Conservation (phyloP, 1,139 yeast species). For the Kazachstania sp. region DNA sequence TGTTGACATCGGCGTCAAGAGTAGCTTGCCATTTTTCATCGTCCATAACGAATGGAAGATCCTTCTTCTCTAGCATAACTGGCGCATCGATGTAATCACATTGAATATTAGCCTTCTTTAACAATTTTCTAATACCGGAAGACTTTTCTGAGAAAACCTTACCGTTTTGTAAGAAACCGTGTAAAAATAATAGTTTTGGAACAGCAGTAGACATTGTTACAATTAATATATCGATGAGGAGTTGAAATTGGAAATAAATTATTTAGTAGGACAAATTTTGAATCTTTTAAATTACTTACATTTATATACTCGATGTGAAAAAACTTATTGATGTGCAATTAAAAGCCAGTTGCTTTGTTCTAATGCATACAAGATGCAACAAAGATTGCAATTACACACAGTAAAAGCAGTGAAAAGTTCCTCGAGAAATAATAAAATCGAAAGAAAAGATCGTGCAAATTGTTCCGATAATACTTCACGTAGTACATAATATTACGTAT, state of each 20-base stretch:
- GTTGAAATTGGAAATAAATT: not conserved
- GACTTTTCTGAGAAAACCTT: slow-evolving; percentile 69
- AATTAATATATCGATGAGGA: not conserved
- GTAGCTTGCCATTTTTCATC: slow-evolving; percentile 38
- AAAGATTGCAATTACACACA: not conserved
- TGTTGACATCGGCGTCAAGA: slow-evolving; percentile 43
- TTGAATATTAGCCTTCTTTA: slow-evolving; percentile 59
- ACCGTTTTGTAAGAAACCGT: slow-evolving; percentile 64
- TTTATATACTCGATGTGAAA: not conserved
- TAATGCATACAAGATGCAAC: not conserved
- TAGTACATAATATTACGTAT: too few relatives aligned
- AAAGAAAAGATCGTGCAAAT: not conserved
- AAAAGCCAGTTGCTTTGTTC: not conserved
- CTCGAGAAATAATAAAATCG: not conserved
- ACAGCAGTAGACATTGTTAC: not conserved
- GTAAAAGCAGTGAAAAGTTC: not conserved
- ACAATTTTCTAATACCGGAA: slow-evolving; percentile 63
- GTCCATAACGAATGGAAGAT: slow-evolving; percentile 55
- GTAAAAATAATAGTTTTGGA: slow-evolving; percentile 41
- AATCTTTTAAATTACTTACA: too few relatives aligned
- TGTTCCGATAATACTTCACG: too few relatives aligned
- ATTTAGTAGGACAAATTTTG: too few relatives aligned
- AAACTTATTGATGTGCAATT: not conserved
- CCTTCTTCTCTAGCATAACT: slow-evolving; percentile 50
- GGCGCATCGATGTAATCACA: slow-evolving; percentile 79